These are phyloP conservation scores for Anaeramoeba flamelloides DNA, from an alignment of 78 protist genomes.

Conservation along the genomic window DNA sequence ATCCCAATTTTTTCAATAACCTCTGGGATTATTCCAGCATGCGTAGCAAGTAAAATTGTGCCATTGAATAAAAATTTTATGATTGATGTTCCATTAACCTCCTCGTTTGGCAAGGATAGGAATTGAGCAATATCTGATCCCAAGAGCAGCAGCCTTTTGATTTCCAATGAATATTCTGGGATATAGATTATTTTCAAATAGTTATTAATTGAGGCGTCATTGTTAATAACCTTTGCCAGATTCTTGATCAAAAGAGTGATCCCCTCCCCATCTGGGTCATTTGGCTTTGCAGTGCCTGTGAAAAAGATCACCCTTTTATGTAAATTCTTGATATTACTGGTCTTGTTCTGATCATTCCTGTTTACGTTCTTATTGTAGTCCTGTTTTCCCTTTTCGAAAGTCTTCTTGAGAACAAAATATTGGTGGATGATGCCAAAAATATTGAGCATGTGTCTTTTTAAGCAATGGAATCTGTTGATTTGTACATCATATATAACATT, in stretches of 20 bases:
- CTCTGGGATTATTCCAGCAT: constrained; percentile 84
- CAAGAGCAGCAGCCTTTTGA: constrained; percentile 62
- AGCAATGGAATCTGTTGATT: constrained; percentile 87
- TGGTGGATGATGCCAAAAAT: too few relatives aligned
- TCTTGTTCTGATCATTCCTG: too few relatives aligned
- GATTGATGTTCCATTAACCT: constrained; percentile 69
- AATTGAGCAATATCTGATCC: constrained; percentile 77
- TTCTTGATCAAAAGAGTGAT: constrained; percentile 62
- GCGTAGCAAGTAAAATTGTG: constrained; percentile 68
- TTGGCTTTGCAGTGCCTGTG: constrained; percentile 87
- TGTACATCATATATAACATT: too few relatives aligned
- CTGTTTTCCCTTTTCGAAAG: too few relatives aligned
- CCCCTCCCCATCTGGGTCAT: constrained; percentile 69
- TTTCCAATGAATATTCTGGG: constrained; percentile 17
- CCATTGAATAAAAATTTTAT: constrained; percentile 85
- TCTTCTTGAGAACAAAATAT: too few relatives aligned
- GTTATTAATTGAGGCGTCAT: constrained; percentile 45
- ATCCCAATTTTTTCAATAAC: constrained; percentile 17
- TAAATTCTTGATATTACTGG: too few relatives aligned
- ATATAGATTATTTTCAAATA: constrained; percentile 66
- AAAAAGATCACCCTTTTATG: constrained; percentile 60
- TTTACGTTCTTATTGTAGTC: too few relatives aligned
- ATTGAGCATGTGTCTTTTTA: constrained; percentile 81
- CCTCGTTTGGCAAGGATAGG: constrained; percentile 45
- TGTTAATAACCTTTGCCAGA: constrained; percentile 65